Conservation (phyloP, 768 basidiomycete species). For the Suillus occidentalis region DNA sequence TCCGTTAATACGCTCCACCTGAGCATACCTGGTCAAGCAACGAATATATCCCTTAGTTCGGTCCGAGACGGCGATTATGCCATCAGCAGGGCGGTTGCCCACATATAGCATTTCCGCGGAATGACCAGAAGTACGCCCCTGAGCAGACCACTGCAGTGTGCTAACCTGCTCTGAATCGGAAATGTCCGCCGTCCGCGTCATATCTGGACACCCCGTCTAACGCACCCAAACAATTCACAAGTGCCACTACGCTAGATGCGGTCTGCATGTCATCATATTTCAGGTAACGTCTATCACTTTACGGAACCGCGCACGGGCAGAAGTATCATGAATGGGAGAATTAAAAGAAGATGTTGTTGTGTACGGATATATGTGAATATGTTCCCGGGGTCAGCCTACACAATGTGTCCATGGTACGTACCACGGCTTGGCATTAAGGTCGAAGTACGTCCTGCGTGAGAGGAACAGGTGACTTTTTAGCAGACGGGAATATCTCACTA, state of each 20-base stretch:
- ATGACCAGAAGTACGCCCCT: background rate
- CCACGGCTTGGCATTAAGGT: background rate
- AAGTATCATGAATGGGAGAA: background rate
- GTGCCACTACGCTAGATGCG: background rate
- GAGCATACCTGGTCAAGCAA: background rate
- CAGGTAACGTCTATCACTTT: background rate
- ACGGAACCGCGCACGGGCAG: background rate
- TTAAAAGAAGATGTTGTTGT: background rate
- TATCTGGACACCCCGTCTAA: background rate
- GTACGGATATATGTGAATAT: background rate
- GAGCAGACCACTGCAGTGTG: background rate
- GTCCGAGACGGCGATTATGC: constrained; percentile 4
- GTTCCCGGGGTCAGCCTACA: background rate
- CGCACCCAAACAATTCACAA: background rate
- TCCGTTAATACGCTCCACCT: background rate
- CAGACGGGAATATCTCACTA: background rate
- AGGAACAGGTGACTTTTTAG: background rate
- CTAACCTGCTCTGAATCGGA: background rate
- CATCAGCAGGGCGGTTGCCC: background rate
- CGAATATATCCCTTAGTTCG: background rate
- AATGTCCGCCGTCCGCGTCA: background rate
- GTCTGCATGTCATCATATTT: background rate
- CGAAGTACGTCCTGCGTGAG: background rate
- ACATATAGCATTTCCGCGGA: constrained; percentile 5
- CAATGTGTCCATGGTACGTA: background rate